Base-by-base conservation (phyloP, 371 early-diverging fungal genomes). In the Saksenaea vasiformis region DNA sequence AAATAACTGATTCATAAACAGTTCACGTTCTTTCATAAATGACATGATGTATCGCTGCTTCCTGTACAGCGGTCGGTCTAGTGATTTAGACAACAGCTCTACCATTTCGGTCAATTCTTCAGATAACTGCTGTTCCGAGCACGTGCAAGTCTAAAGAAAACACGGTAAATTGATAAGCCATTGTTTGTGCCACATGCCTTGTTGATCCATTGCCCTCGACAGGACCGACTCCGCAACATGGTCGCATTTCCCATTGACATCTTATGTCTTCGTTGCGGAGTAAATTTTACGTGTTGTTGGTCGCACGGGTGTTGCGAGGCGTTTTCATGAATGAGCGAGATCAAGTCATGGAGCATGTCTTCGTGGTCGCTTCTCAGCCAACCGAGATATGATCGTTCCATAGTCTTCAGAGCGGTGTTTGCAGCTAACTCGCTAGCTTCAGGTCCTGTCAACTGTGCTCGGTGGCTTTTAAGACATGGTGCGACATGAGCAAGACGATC, bases 11-110 rank as follows among this genome's bases (percentile, higher is more conserved):
- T n/a, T 47, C 24, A 47, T 10, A 22, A 47, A 47, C 22, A 47
- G 22, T 22, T 47, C 51, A 4, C 51, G 26, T 22, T 47, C 51
- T 11, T 47, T 47, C 8, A 22, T 47, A 22, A 10, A 47, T 47
- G 51, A 47, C 51, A 47, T 47, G 51, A 22, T 47, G 22, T 47
- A 47, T 22, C 51, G 51, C 11, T 47, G 51, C 10, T 47, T 47
- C 1, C 22, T 22, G 51, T 22, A 47, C 24, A 47, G 11, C 22
- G 51, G 22, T 24, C 22, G 51, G 22, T 47, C 24, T 22, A 47
- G 11, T 22, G 51, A 47, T 22, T 47, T 47, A 1, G 10, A 47
- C 11, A 47, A 22, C 1, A 47, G 51, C 5, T 17, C 17, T 11
- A 22, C 22, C 51, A 47, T 47, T 8, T 47, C 19, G 22, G 22